Conservation (phyloP, 2,329 filamentous ascomycete genomes). For the Pseudogymnoascus sp. region DNA sequence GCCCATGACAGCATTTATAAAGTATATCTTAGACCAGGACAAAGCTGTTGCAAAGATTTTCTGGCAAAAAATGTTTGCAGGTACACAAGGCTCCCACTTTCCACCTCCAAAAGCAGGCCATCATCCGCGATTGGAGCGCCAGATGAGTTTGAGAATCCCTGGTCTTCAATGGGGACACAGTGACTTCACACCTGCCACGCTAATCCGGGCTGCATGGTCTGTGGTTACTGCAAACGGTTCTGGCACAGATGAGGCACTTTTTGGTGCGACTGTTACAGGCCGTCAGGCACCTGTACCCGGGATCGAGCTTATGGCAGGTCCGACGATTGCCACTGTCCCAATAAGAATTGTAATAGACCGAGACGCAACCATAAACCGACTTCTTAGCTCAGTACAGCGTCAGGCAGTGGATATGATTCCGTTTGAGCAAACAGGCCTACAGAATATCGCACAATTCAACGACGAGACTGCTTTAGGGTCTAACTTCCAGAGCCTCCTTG, state of each 20-base stretch:
- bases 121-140: background rate
- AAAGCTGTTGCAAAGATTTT: background rate
- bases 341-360: constrained; percentile 23
- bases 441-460: constrained; percentile 17
- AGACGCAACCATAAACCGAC: background rate
- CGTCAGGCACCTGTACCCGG: constrained; percentile 30
- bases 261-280: constrained; percentile 34
- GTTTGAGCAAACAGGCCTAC: constrained; percentile 37
- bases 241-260: constrained; percentile 30
- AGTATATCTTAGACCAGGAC: background rate
- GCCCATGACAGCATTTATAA: background rate
- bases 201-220: constrained; percentile 34
- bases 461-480: constrained; percentile 13
- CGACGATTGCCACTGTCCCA: constrained; percentile 35
- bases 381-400: constrained; percentile 2
- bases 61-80: background rate
- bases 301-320: constrained; percentile 34
- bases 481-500: constrained; percentile 18
- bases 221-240: constrained; percentile 30
- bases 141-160: background rate
- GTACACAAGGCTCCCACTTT: background rate
- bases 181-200: constrained; percentile 21
- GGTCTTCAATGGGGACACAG: background rate
- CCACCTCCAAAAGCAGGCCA: background rate
- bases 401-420: constrained; percentile 40